Percentiles rank a stretch among this genome's conserved stretches.
Evolutionary conservation across 768 basidiomycete genomes (phyloP).

Genomic region (Boletellus ananas): DNA sequence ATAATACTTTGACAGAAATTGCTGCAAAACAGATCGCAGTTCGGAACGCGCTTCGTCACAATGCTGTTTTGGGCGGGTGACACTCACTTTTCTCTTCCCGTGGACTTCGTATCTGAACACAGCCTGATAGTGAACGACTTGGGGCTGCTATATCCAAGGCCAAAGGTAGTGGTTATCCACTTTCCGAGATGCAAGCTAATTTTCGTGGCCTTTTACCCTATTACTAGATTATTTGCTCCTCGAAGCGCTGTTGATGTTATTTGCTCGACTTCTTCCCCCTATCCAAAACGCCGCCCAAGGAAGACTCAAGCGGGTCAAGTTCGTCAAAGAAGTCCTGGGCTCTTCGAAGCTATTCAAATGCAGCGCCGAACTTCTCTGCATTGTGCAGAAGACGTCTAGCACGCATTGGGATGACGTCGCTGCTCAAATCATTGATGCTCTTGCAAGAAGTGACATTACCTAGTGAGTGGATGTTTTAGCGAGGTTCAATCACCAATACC

Average conservation of each 20-base stretch:
- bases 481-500: constrained; percentile 1
- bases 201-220: neutral
- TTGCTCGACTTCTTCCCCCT: constrained; percentile 53
- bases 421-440: constrained; percentile 41
- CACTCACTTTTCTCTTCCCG: neutral
- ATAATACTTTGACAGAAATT: constrained; percentile 49
- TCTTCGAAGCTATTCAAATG: constrained; percentile 35
- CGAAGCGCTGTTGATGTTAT: constrained; percentile 53
- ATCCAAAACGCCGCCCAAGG: constrained; percentile 34
- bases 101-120: neutral
- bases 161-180: constrained; percentile 36
- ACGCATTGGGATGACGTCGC: constrained; percentile 54
- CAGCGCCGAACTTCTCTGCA: constrained; percentile 35
- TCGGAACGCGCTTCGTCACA: constrained; percentile 43
- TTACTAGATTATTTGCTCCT: constrained; percentile 52
- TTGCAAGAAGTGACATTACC: constrained; percentile 43
- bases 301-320: constrained; percentile 38
- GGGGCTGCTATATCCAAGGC: constrained; percentile 47
- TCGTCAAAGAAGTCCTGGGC: constrained; percentile 51
- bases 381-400: constrained; percentile 40
- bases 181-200: neutral
- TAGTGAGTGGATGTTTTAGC: constrained; percentile 39
- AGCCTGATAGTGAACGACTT: constrained; percentile 37
- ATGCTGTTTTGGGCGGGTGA: constrained; percentile 48
- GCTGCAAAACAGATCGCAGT: constrained; percentile 40